These are phyloP conservation scores for Artemisia annua DNA, from an alignment of 129 eudicot genomes.

Conservation along the genomic window DNA sequence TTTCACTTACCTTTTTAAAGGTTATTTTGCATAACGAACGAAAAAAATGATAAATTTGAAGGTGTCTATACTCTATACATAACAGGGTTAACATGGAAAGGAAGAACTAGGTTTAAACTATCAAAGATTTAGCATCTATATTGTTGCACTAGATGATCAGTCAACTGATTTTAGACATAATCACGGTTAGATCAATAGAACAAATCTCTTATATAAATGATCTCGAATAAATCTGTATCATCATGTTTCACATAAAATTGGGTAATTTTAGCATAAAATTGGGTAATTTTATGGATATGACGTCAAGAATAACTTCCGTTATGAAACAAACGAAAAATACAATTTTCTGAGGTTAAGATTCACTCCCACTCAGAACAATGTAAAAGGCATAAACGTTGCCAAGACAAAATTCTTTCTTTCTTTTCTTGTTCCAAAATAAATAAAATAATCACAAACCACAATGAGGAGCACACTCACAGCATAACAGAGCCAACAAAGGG, in stretches of 20 bases:
- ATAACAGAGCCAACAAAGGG: too few species aligned
- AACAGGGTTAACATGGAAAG: too few species aligned
- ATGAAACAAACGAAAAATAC: slow-evolving; percentile 12
- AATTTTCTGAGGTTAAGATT: slow-evolving; percentile 17
- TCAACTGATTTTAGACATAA: too few species aligned
- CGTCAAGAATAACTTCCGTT: slow-evolving; percentile 21
- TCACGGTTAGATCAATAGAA: too few species aligned
- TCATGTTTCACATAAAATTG: not conserved
- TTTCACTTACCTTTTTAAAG: not conserved
- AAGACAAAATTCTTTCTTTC: not conserved
- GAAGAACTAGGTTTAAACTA: too few species aligned
- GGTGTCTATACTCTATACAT: too few species aligned
- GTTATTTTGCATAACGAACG: not conserved
- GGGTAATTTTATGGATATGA: not conserved
- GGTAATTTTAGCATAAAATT: not conserved
- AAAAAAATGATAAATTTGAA: not conserved
- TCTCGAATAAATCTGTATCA: not conserved
- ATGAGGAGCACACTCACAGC: slow-evolving; percentile 28
- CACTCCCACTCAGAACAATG: slow-evolving; percentile 15
- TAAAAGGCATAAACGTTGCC: slow-evolving; percentile 11
- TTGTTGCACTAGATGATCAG: too few species aligned
- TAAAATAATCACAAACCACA: slow-evolving; percentile 17
- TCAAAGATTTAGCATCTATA: too few species aligned
- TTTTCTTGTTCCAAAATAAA: not conserved
- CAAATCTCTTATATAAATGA: too few species aligned